Base-by-base conservation (phyloP, 2,329 filamentous ascomycete genomes). In the Dothideomycetes sp. region DNA sequence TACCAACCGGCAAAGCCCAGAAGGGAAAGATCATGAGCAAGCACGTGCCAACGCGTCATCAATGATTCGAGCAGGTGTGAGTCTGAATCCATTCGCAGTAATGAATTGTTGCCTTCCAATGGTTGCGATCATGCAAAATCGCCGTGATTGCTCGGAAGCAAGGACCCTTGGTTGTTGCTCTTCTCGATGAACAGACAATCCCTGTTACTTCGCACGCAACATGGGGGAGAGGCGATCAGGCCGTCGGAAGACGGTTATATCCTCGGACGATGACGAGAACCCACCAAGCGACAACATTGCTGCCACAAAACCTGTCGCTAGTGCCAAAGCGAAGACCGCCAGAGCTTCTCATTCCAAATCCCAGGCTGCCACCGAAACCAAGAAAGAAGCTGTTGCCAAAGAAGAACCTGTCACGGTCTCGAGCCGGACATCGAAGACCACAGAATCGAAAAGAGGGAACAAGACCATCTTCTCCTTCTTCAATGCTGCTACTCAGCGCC, bases 401-500 rank as follows among this genome's bases (percentile, higher is more conserved):
- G n/a, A 20, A n/a, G n/a, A n/a, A n/a, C n/a, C n/a, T n/a, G n/a
- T n/a, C 20, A 20, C 28, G 37, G 17, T 29, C 15, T n/a, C n/a
- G n/a, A 28, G 37, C 29, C 28, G 29, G 16, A 56, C 44, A 53
- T 46, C 55, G 23, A 59, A 56, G 34, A 51, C 53, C 13, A 54
- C 53, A n/a, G 62, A 64, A 42, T 49, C 58, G 13, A 56, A 59
- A 47, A 54, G 59, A 25, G 46, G 58, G 25, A 56, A 58, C 18
- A 68, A 64, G 48, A 58, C 65, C 8, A 68, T 69, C 35, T 65
- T 62, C 24, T 69, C 67, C 12, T 71, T 70, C 56, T 70, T 71
- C 56, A 66, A 61, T 51, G 57, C 58, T 36, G 58, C 58, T 6
- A 60, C 64, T n/a, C 64, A 63, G 41, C 48, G 59, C 22, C 63